A percentile compares a stretch with the other conserved stretches of the same genome.
These are phyloP conservation scores for Alternaria metachromatica DNA, from an alignment of 2,329 filamentous ascomycete genomes.

Conservation along the genomic window DNA sequence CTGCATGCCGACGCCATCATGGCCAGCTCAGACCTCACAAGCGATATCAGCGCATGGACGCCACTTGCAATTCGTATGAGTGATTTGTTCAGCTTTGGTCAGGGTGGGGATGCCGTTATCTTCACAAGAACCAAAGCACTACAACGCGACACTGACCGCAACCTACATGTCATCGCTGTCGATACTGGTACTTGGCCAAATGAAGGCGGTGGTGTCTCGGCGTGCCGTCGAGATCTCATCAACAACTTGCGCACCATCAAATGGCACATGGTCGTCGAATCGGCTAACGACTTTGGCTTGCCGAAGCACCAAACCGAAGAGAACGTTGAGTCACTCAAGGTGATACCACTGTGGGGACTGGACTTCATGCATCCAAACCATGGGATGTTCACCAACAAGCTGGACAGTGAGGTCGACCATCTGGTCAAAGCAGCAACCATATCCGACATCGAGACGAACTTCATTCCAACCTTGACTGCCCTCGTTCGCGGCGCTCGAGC, in stretches of 20 bases:
- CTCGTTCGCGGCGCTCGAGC: conserved; percentile 50
- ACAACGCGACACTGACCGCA: conserved; percentile 51
- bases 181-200: conserved; percentile 54
- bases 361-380: conserved; percentile 52
- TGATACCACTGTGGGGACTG: conserved; percentile 52
- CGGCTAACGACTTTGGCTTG: conserved; percentile 52
- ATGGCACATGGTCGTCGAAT: conserved; percentile 54
- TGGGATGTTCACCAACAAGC: conserved; percentile 52
- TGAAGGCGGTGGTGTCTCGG: conserved; percentile 52
- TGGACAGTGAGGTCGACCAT: conserved; percentile 50
- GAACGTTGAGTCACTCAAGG: conserved; percentile 52
- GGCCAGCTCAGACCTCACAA: conserved; percentile 60
- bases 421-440: conserved; percentile 43
- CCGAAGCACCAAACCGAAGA: conserved; percentile 53
- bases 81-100: conserved; percentile 60
- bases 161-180: conserved; percentile 50
- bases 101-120: conserved; percentile 60
- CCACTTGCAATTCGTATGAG: conserved; percentile 59
- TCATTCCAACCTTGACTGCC: conserved; percentile 50
- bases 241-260: conserved; percentile 52
- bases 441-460: conserved; percentile 49
- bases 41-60: conserved; percentile 61
- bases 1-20: conserved; percentile 58
- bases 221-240: conserved; percentile 52
- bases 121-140: conserved; percentile 58